Percentiles rank a stretch among this genome's conserved stretches.
Conservation (phyloP, 441 rosid species). For the Syzygium syzygioides region DNA sequence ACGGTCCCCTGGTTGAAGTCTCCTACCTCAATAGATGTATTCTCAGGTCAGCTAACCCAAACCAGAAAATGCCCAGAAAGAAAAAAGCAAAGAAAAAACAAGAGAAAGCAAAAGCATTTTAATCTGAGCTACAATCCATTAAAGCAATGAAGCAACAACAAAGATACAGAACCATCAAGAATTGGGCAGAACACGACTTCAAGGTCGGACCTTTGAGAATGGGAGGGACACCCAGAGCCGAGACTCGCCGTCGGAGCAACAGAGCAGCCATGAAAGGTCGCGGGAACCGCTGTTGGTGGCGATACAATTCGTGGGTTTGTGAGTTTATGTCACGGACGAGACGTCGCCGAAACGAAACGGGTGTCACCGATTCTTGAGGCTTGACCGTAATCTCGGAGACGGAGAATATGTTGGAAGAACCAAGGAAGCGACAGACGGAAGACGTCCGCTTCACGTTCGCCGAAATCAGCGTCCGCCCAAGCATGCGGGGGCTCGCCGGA, state of each 20-base stretch:
- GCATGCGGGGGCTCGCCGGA: background rate
- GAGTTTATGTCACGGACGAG: background rate
- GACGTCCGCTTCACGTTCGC: background rate
- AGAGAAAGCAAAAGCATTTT: background rate
- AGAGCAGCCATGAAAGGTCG: constrained; percentile 37
- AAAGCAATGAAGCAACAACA: background rate
- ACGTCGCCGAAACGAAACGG: background rate
- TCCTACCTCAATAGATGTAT: background rate
- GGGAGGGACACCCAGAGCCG: constrained; percentile 42
- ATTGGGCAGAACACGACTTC: background rate
- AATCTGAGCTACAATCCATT: background rate
- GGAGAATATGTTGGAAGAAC: background rate
- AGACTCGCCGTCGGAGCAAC: constrained; percentile 44
- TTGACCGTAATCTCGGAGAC: background rate
- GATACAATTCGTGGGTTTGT: background rate
- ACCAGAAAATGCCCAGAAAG: background rate
- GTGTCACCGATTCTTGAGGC: background rate
- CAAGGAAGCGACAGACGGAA: background rate
- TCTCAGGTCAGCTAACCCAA: background rate
- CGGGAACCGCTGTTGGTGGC: background rate
- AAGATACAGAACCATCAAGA: background rate
- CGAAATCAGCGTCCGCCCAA: background rate
- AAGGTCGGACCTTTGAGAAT: constrained; percentile 40
- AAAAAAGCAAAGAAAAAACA: background rate
- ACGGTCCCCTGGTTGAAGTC: background rate